phyloP scores from a whole-genome alignment of 139 green algal species.

The Zygnema cylindricum region DNA sequence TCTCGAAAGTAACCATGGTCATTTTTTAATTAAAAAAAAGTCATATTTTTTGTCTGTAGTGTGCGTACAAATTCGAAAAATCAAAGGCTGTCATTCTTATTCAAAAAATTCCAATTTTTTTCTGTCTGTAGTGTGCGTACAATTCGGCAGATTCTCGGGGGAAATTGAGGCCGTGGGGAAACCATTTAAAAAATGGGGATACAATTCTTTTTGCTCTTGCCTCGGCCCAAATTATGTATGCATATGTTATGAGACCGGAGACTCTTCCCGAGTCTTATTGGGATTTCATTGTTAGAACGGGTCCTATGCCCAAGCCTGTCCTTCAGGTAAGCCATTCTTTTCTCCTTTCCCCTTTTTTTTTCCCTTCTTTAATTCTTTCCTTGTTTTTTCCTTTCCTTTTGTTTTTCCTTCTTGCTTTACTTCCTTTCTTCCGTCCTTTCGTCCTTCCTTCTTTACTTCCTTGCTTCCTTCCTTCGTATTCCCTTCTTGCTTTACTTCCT shows the following conservation, averaged over 20 bases:
- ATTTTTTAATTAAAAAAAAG: too few relatives aligned
- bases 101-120: too few relatives aligned
- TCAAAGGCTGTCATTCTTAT: too few relatives aligned
- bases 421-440: neutral
- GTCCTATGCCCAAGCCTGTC: slow-evolving; percentile 56
- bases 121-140: slow-evolving; percentile 57
- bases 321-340: slow-evolving; percentile 58
- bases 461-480: too few relatives aligned
- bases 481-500: too few relatives aligned
- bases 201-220: slow-evolving; percentile 61
- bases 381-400: neutral
- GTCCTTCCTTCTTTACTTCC: neutral
- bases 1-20: too few relatives aligned
- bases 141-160: slow-evolving; percentile 61
- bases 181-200: slow-evolving; percentile 46
- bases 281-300: slow-evolving; percentile 66
- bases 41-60: too few relatives aligned
- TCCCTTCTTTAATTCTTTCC: too few relatives aligned
- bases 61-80: too few relatives aligned
- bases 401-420: neutral
- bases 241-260: slow-evolving; percentile 63
- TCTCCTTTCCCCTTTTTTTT: slow-evolving; percentile 16
- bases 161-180: slow-evolving; percentile 34
- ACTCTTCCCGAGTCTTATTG: slow-evolving; percentile 64
- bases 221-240: slow-evolving; percentile 60